phyloP scores from a whole-genome alignment of 176 grass and related monocot species.

The Aegilops longissima region DNA sequence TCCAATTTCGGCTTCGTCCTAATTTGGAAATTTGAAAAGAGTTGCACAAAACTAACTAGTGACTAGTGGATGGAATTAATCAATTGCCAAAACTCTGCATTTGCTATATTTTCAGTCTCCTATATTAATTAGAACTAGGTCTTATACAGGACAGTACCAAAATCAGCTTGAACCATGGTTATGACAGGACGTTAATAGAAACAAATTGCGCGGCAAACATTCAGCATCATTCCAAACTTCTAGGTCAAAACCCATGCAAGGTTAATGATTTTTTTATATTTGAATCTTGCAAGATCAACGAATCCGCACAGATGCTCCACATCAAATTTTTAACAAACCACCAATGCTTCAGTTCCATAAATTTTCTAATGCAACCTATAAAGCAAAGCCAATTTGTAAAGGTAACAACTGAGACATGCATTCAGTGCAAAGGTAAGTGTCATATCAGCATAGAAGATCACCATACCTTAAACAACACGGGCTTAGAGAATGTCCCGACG shows the following conservation, averaged over 20 bases:
- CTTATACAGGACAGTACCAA: background rate
- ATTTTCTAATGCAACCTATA: background rate
- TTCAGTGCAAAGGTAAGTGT: background rate
- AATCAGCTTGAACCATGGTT: background rate
- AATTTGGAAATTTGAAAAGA: slow-evolving; percentile 15
- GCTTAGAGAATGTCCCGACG: slow-evolving; percentile 40
- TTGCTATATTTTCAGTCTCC: background rate
- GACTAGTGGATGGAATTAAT: background rate
- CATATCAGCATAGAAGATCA: slow-evolving; percentile 15
- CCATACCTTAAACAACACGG: slow-evolving; percentile 62
- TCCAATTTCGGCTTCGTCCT: background rate
- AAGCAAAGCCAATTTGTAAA: slow-evolving; percentile 6
- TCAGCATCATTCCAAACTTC: background rate
- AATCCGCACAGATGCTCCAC: background rate
- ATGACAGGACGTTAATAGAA: background rate
- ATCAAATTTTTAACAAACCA: slow-evolving; percentile 6
- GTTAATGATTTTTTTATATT: slow-evolving; percentile 1
- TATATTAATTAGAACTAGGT: background rate
- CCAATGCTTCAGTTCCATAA: background rate
- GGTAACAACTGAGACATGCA: slow-evolving; percentile 13
- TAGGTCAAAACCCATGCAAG: background rate
- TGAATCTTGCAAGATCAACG: slow-evolving; percentile 4
- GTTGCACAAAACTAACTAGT: background rate
- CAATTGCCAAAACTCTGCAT: background rate
- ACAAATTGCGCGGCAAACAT: background rate